Conservation (phyloP, 1,284 basidiomycete genomes). For the Ustilago cynodontis region DNA sequence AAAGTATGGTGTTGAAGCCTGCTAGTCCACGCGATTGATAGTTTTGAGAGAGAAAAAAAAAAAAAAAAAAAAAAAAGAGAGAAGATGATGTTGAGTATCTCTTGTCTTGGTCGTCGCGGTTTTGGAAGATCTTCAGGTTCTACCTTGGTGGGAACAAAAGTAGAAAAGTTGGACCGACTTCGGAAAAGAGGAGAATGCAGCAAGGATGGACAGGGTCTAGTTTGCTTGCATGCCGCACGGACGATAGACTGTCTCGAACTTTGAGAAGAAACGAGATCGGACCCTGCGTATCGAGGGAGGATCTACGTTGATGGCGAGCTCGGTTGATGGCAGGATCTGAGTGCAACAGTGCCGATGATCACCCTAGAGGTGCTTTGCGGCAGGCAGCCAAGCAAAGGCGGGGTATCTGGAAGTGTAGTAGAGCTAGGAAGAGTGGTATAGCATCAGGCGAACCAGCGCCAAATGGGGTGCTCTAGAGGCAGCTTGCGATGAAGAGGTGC, state of each 20-base stretch:
- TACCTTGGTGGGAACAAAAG: not conserved
- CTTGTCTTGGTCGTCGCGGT: not conserved
- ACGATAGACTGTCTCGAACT: constrained; percentile 2
- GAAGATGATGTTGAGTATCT: not conserved
- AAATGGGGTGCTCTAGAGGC: constrained; percentile 19
- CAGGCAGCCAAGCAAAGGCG: not conserved
- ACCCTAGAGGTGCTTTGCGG: not conserved
- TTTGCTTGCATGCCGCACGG: constrained; percentile 17
- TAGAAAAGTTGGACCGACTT: not conserved
- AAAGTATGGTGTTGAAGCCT: not conserved
- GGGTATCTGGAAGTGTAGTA: not conserved
- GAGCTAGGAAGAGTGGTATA: not conserved
- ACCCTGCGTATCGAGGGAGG: constrained; percentile 20
- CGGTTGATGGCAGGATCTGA: no score
- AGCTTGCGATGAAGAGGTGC: constrained; percentile 16
- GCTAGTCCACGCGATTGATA: not conserved
- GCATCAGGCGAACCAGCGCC: constrained; percentile 37
- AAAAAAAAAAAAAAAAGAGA: no score
- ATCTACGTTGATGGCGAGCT: constrained; percentile 15
- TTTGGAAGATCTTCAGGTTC: not conserved
- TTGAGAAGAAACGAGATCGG: constrained; percentile 9
- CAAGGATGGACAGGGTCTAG: constrained; percentile 23
- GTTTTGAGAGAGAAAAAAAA: no score
- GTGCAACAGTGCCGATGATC: no score
- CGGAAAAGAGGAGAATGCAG: not conserved